Evolutionary conservation across 768 basidiomycete species (phyloP), one percentile per base, ranked within the genome.

Genomic region (Pleurotus djamor): DNA sequence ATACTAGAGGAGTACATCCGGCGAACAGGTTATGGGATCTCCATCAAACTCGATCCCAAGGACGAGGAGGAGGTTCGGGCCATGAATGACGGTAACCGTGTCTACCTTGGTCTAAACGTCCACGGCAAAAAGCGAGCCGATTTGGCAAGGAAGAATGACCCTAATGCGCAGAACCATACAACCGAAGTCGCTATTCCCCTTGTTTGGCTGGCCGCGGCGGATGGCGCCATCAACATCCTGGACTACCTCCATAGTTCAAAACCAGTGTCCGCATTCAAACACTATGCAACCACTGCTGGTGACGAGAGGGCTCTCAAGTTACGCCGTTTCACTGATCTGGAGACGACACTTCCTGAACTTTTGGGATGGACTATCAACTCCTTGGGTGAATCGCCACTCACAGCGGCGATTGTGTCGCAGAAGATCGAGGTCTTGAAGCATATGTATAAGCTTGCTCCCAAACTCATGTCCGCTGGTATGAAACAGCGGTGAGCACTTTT

Each of bases 111-210:
- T 0, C 73, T 88, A 44, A 80, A 79, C 57, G 82, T 87, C 17
- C 83, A 85, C 59, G 85, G 85, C n/a, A 85, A 84, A 73, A 86
- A 87, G 64, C 74, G 83, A 3, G 73, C 74, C 13, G 84, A 86
- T 63, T 72, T 86, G 7, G 81, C 81, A 0, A 72, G 66, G 54
- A 78, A 74, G 64, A 79, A 79, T 52, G 83, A 85, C 62, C 82
- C 83, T 0, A 74, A 81, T 59, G 78, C 77, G 2, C 48, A 54
- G 17, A 47, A 61, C 6, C 13, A 43, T 16, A 13, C 60, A 1
- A 58, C 60, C 4, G 41, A 58, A 34, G 57, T 48, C 34, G 48
- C 5, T 21, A 59, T 38, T 62, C 79, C 67, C 7, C 74, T 71
- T 17, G 63, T 84, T 1, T 85, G 84, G 84, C 63, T 58, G 13